A percentile compares a stretch with the other conserved stretches of the same genome.
phyloP scores from a whole-genome alignment of 163 green algal species.

The Trebouxiophyceae sp. region DNA sequence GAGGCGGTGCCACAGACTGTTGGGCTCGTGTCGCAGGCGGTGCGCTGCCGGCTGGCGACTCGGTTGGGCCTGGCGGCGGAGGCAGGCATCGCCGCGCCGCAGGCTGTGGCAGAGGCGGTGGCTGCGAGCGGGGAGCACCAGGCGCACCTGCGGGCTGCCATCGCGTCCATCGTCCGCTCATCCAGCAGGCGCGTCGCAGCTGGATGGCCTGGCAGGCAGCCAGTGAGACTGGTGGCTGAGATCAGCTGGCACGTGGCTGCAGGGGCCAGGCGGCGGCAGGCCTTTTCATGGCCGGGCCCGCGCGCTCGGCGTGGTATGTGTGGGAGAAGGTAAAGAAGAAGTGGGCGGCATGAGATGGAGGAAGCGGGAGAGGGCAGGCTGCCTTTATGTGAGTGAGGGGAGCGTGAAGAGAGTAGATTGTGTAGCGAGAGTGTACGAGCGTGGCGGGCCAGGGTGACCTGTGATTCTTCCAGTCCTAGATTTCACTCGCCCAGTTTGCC shows the following conservation, averaged over 20 bases:
- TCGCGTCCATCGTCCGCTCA: slow-evolving; percentile 10
- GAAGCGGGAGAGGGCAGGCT: no score
- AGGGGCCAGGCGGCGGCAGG: slow-evolving; percentile 13
- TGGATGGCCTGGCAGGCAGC: background rate
- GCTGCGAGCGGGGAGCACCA: background rate
- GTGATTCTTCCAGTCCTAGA: no score
- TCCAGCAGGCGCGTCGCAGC: slow-evolving; percentile 11
- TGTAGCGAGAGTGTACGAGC: no score
- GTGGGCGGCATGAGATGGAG: background rate
- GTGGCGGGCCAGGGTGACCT: no score
- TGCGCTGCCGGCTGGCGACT: background rate
- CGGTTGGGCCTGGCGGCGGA: background rate
- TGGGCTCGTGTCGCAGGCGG: background rate
- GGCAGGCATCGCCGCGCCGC: no score
- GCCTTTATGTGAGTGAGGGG: no score
- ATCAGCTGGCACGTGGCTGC: background rate
- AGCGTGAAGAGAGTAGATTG: no score
- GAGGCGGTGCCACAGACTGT: background rate
- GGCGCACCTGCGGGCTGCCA: slow-evolving; percentile 5
- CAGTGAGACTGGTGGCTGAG: background rate
- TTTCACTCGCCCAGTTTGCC: no score
- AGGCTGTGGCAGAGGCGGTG: background rate
- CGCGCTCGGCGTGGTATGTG: slow-evolving; percentile 6
- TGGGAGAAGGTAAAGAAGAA: slow-evolving; percentile 14
- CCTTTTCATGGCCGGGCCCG: slow-evolving; percentile 9